Evolutionary conservation across 2,329 filamentous ascomycete species (phyloP), one percentile per base, ranked within the genome.

Genomic region (Aspergillus fumigatus): DNA sequence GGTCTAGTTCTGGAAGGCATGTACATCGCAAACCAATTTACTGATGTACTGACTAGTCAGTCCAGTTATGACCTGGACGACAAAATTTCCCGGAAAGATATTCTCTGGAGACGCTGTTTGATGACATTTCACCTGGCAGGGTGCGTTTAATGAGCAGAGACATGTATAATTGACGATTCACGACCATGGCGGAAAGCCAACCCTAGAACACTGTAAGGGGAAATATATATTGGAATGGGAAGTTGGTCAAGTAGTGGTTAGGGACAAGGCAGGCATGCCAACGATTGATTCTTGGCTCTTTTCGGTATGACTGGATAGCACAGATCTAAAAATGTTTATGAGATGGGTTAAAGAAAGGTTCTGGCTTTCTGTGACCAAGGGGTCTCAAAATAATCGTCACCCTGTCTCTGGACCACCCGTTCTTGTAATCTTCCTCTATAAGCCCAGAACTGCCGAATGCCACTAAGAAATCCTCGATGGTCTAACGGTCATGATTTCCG

Each of bases 1-100:
- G 65, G 35, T 62, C 62, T 0, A 55, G 47, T 21, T 68, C 61
- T 55, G 65, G 65, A 48, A 67, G 65, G 65, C 66, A 56, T 27
- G 27, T 45, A 21, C 21, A n/a, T n/a, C 2, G 14, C 17, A 23
- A 47, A 23, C 14, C 54, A 48, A 26, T 41, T 27, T 17, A 23
- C 7, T 19, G 3, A 21, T 51, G 11, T 51, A 19, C 23, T 26
- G n/a, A 32, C 51, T n/a, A 29, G 57, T 9, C 50, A 67, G 61
- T 47, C 52, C 61, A n/a, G n/a, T n/a, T n/a, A n/a, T n/a, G n/a
- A n/a, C n/a, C n/a, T n/a, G n/a, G n/a, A n/a, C n/a, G n/a, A n/a
- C n/a, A n/a, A n/a, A n/a, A n/a, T n/a, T n/a, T n/a, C n/a, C n/a
- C n/a, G n/a, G n/a, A n/a, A n/a, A n/a, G n/a, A n/a, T n/a, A n/a